Base-by-base conservation (phyloP, 2,329 filamentous ascomycete genomes). In the Hirsutella rhossiliensis region DNA sequence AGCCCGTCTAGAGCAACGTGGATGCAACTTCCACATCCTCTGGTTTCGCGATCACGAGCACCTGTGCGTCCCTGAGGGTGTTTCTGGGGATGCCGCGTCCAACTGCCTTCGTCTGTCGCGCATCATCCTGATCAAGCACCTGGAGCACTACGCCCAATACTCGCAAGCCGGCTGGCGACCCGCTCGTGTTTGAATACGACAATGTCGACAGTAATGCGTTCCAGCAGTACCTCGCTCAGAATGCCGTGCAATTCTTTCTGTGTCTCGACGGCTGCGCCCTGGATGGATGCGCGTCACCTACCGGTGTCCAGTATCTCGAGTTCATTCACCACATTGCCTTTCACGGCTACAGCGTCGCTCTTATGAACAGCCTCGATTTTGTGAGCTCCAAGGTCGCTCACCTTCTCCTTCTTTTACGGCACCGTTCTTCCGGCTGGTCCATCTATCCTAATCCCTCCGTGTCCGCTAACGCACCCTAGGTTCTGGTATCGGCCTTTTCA, bases 1-100 rank as follows among this genome's bases (percentile, higher is more conserved):
- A 1, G 60, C 66, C 37, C 70, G 76, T 44, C 68, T 88, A 15
- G 64, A 69, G 37, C 69, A 72, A 44, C 69, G 82, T 41, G 78
- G 80, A 43, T 87, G 82, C 58, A 77, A 79, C 45, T 88, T 87
- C 52, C 74, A 87, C 48, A 60, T 88, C 48, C 63, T 79, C 15
- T 89, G 86, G 64, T 84, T 88, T 54, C 67, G 76, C 23, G 62
- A 66, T 44, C 67, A 80, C 44, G 61, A 71, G 50, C 55, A 66
- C 5, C 62, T 80, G 11, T 83, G 77, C 52, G 60, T 81, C 13
- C 78, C 81, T 4, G 38, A 49, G 2, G 45, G 50, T 5, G 44
- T 30, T 3, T 41, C 54, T 3, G 45, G 40, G 0, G 45, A 38
- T 1, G 43, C 47, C 39, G 44, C 39, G 5, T 60, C 57, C 52